Evolutionary conservation across 2,329 filamentous ascomycete genomes (phyloP).

Genomic region (Pseudogymnoascus sp.): DNA sequence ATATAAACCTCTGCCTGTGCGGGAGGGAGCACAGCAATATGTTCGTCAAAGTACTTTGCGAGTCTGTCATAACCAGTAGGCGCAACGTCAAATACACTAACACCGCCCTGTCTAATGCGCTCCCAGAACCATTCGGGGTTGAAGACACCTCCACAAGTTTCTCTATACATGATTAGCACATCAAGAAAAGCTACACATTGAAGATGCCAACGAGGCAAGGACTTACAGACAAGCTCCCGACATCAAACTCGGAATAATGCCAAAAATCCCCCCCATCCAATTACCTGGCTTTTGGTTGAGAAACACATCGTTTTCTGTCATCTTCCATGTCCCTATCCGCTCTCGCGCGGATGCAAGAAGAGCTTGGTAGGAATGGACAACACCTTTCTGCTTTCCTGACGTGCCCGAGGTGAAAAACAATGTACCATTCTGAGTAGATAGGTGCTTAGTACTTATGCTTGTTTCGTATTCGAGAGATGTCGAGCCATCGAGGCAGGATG

Average conservation of each 20-base stretch:
- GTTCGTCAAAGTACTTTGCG: slow-evolving; percentile 19
- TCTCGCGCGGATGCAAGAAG: slow-evolving; percentile 20
- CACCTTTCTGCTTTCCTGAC: slow-evolving; percentile 19
- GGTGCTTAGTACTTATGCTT: background rate
- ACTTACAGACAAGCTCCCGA: slow-evolving; percentile 21
- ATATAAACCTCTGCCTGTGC: slow-evolving; percentile 17
- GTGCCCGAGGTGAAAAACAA: slow-evolving; percentile 21
- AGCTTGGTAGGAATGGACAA: slow-evolving; percentile 18
- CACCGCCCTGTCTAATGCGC: slow-evolving; percentile 18
- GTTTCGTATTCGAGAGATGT: slow-evolving; percentile 12
- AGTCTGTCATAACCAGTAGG: slow-evolving; percentile 19
- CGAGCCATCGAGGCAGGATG: slow-evolving; percentile 11
- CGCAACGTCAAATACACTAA: slow-evolving; percentile 18
- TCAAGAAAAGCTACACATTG: background rate
- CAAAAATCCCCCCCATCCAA: slow-evolving; percentile 21
- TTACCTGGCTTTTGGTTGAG: slow-evolving; percentile 19
- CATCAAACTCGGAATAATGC: slow-evolving; percentile 20
- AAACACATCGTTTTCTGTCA: slow-evolving; percentile 18
- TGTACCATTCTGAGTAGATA: slow-evolving; percentile 14
- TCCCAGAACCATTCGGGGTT: slow-evolving; percentile 21
- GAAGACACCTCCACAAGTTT: slow-evolving; percentile 17
- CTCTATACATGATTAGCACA: slow-evolving; percentile 14
- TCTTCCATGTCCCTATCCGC: slow-evolving; percentile 19
- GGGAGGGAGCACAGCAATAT: slow-evolving; percentile 18
- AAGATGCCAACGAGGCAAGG: background rate